These are phyloP conservation scores for Silybum marianum DNA, from an alignment of 129 eudicot genomes.

Conservation along the genomic window DNA sequence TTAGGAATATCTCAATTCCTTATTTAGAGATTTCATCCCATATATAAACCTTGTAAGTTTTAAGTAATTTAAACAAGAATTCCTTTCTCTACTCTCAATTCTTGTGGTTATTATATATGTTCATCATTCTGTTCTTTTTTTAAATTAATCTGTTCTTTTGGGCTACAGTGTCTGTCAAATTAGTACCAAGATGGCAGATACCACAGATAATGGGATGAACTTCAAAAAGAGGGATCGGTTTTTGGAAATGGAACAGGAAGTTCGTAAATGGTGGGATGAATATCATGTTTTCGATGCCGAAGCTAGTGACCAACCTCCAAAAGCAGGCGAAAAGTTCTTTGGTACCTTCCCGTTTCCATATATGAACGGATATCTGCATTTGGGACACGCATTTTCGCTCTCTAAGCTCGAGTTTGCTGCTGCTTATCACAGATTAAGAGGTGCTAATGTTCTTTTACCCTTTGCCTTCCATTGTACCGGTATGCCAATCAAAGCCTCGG, in stretches of 20 bases:
- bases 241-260: constrained; percentile 57
- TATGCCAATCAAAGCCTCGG: constrained; percentile 93
- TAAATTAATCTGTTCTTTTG: not conserved
- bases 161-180: constrained; percentile 47
- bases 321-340: constrained; percentile 72
- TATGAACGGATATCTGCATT: constrained; percentile 86
- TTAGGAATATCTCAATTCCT: too few species aligned
- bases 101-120: too few species aligned
- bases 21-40: too few species aligned
- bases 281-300: constrained; percentile 63
- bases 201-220: constrained; percentile 55
- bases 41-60: too few species aligned
- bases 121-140: not conserved
- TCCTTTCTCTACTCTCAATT: too few species aligned
- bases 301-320: constrained; percentile 55
- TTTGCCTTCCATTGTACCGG: constrained; percentile 92
- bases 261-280: constrained; percentile 71
- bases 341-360: constrained; percentile 91
- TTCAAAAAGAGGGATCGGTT: constrained; percentile 69
- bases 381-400: constrained; percentile 86
- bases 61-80: too few species aligned
- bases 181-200: constrained; percentile 42
- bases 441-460: constrained; percentile 84
- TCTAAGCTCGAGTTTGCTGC: constrained; percentile 91
- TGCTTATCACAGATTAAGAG: constrained; percentile 76